Base-by-base conservation (phyloP, 2,329 filamentous ascomycete genomes). In the Fusarium coicis region DNA sequence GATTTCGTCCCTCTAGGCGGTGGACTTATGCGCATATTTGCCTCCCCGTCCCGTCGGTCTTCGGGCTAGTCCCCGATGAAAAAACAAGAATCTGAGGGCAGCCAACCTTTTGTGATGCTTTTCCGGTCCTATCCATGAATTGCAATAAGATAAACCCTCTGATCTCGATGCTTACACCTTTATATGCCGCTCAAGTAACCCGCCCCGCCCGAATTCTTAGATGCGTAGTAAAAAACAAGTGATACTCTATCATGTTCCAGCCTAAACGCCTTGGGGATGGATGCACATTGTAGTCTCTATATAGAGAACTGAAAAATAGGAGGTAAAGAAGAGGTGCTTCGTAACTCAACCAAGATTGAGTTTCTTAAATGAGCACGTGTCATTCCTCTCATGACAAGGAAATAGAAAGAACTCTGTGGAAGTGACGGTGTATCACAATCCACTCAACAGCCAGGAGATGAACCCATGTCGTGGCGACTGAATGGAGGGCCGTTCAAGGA, bases 211-310 rank as follows among this genome's bases (percentile, higher is more conserved):
- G 63, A 74, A 66, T 72, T 76, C 73, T 75, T 75, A 57, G 63
- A 72, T 63, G 65, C 74, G 66, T 72, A 62, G 14, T 26, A 15
- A 15, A 65, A 70, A 50, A 50, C 16, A 52, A 36, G 39, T 26
- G 63, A 76, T 64, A 66, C 69, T 81, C 79, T 81, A 81, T 81
- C 67, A 72, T 77, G 71, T 66, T 74, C 76, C 75, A 76, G 63
- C 76, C 79, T 67, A 71, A 80, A 80, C 79, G 79, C 79, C 79
- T 74, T 76, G 60, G 60, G 60, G 66, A 74, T 74, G 72, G 65
- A 77, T 78, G 76, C 76, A 78, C 64, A 58, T 69, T 57, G 63
- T 64, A 63, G 54, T 68, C 59, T 72, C 63, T 66, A 42, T 67
- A 53, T 71, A 65, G 69, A 73, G 72, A 73, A 59, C 65, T 67